phyloP scores from a whole-genome alignment of 2,329 filamentous ascomycete genomes.

The Fusarium austroafricanum region DNA sequence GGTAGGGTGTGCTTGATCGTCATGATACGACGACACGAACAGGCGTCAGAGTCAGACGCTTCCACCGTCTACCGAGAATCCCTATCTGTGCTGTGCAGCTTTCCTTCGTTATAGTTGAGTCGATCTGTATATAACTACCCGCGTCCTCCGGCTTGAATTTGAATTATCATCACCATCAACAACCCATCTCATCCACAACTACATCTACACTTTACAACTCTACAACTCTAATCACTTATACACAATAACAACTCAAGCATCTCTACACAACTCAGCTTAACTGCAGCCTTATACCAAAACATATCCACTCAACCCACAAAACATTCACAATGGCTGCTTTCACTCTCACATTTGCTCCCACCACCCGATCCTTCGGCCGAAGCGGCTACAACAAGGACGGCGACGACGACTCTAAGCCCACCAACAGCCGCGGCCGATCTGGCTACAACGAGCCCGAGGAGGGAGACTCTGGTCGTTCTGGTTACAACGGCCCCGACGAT shows the following conservation, averaged over 20 bases:
- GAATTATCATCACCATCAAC: conserved; percentile 30
- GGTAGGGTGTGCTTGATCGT: conserved; percentile 27
- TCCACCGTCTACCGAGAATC: conserved; percentile 18
- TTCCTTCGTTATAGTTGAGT: conserved; percentile 4
- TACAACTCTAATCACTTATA: conserved; percentile 4
- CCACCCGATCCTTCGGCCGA: conserved; percentile 43
- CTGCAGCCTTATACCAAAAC: no score
- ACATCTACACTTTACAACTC: conserved; percentile 7
- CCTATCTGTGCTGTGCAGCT: conserved; percentile 7
- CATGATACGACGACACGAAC: conserved; percentile 31
- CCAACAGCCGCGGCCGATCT: conserved; percentile 54
- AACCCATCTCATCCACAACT: conserved; percentile 11
- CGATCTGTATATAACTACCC: conserved; percentile 35
- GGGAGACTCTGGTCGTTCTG: conserved; percentile 55
- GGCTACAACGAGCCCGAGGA: conserved; percentile 57
- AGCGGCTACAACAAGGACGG: conserved; percentile 43
- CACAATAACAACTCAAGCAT: conserved; percentile 7
- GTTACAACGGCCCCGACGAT: conserved; percentile 54
- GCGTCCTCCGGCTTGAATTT: conserved; percentile 8
- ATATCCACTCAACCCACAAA: conserved; percentile 3
- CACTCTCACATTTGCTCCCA: conserved; percentile 41
- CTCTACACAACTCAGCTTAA: neutral
- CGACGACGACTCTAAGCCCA: conserved; percentile 48
- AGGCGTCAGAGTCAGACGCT: conserved; percentile 40
- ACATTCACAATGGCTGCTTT: conserved; percentile 48